A percentile compares a stretch with the other conserved stretches of the same genome.
These are phyloP conservation scores for Pleoardoris graminearum DNA, from an alignment of 2,329 filamentous ascomycete species.

Conservation along the genomic window DNA sequence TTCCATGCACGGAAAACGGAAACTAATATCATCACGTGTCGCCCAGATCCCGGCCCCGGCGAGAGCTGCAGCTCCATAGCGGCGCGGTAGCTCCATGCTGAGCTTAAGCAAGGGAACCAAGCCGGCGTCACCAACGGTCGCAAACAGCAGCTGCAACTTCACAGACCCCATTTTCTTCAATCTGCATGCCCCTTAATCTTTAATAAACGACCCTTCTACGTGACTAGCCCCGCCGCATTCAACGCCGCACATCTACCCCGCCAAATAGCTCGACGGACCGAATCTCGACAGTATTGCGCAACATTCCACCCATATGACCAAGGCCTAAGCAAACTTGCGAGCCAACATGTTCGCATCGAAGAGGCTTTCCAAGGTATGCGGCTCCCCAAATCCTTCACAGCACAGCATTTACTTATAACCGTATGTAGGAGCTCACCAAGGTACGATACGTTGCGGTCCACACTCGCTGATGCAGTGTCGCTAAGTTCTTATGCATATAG, in stretches of 20 bases:
- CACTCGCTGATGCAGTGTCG: not conserved
- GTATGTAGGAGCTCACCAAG: constrained; percentile 58
- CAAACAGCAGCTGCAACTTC: not conserved
- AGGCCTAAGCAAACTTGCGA: not conserved
- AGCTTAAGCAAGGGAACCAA: constrained; percentile 5
- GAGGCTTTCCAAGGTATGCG: constrained; percentile 52
- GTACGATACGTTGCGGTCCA: constrained; percentile 45
- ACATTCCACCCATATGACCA: not conserved
- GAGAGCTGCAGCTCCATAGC: not conserved
- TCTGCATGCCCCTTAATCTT: not conserved
- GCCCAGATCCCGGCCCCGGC: no score
- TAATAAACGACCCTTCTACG: not conserved
- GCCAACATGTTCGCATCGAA: constrained; percentile 55
- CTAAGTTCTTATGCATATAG: constrained; percentile 35
- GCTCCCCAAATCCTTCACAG: not conserved
- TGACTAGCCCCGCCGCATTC: constrained; percentile 1
- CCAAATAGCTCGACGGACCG: not conserved
- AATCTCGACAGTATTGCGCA: not conserved
- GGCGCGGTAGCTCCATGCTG: not conserved
- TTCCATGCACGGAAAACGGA: no score
- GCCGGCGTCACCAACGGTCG: not conserved
- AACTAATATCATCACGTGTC: no score
- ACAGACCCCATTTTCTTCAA: not conserved
- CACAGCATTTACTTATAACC: constrained; percentile 24
- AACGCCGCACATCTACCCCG: not conserved